Evolutionary conservation across 2,329 filamentous ascomycete species (phyloP), one percentile per base, ranked within the genome.

Genomic region (Colletotrichum lupini): DNA sequence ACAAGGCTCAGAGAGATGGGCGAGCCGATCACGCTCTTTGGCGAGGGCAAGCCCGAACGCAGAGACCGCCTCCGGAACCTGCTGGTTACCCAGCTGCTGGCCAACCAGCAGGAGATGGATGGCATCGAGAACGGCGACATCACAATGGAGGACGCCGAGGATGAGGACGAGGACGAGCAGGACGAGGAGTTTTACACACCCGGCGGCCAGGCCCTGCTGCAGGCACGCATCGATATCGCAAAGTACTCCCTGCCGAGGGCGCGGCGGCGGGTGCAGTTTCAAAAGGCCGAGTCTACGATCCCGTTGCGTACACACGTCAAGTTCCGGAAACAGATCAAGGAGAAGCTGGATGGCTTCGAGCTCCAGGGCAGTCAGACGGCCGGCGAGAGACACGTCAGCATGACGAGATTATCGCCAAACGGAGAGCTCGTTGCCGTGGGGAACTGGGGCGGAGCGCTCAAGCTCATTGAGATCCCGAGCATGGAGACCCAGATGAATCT

Each of bases 121-220:
- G 87, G 84, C 26, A 82, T 86, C 52, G 85, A 91, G 75, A 86
- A 84, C 1, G 91, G 89, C 65, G 92, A 92, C 76, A 86, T 88
- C 73, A 86, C 82, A 57, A 91, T 92, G 88, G 88, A 88, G 56
- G 92, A 94, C 78, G 88, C 81, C 9, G 82, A 81, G 7, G 80
- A 82, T 71, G 80, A 80, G 65, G 84, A 82, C 22, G 90, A 90
- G 2, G 91, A 90, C 5, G 91, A 91, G 22, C 91, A 92, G 77
- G 94, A 97, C 76, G 95, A 98, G 79, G 97, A 99, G 78, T 99
- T 98, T 82, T 99, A 98, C 81, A 98, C 96, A 0, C 90, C 93
- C 77, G 97, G 97, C 3, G 90, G 92, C 1, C 87, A 90, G 4
- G 92, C 92, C 53, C 86, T 99, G 28, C 84, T 98, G 5, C 87